A percentile compares a stretch with the other conserved stretches of the same genome.
These are phyloP conservation scores for Epicoccum nigrum DNA, from an alignment of 2,329 filamentous ascomycete species.

Conservation along the genomic window DNA sequence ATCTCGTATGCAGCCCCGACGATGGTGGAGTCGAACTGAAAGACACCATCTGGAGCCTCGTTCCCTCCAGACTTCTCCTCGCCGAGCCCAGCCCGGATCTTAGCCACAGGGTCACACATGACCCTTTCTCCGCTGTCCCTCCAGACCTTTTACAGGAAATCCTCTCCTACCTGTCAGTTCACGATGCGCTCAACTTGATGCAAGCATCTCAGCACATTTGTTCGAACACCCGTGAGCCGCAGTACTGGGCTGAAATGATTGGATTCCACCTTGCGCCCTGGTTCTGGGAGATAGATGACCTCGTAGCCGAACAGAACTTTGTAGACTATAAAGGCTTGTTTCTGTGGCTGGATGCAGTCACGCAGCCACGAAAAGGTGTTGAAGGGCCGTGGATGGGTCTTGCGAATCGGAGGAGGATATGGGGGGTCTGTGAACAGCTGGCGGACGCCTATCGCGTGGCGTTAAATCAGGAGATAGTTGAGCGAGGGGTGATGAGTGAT, in stretches of 20 bases:
- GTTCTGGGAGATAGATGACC: slow-evolving; percentile 17
- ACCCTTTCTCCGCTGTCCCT: slow-evolving; percentile 20
- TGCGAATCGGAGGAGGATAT: slow-evolving; percentile 44
- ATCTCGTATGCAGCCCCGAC: slow-evolving; percentile 17
- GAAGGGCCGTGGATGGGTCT: slow-evolving; percentile 34
- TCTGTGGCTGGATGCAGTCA: slow-evolving; percentile 30
- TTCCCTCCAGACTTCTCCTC: not conserved
- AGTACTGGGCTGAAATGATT: slow-evolving; percentile 25
- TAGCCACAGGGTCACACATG: slow-evolving; percentile 13
- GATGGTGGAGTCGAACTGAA: not conserved
- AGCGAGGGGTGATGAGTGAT: not conserved
- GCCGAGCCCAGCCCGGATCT: not conserved
- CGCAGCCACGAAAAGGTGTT: slow-evolving; percentile 24
- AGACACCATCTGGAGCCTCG: not conserved
- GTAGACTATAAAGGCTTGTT: slow-evolving; percentile 25
- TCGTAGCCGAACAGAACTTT: not conserved
- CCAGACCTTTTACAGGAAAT: slow-evolving; percentile 21
- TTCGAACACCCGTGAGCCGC: slow-evolving; percentile 4
- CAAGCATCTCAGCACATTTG: slow-evolving; percentile 21
- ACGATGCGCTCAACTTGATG: slow-evolving; percentile 18
- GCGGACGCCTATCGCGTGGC: slow-evolving; percentile 6
- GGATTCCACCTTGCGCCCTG: slow-evolving; percentile 20
- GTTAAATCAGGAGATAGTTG: not conserved
- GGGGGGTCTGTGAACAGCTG: slow-evolving; percentile 21
- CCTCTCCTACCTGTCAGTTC: slow-evolving; percentile 8